phyloP scores from a whole-genome alignment of 352 stramenopile genomes.

The Pythium sukuiense region DNA sequence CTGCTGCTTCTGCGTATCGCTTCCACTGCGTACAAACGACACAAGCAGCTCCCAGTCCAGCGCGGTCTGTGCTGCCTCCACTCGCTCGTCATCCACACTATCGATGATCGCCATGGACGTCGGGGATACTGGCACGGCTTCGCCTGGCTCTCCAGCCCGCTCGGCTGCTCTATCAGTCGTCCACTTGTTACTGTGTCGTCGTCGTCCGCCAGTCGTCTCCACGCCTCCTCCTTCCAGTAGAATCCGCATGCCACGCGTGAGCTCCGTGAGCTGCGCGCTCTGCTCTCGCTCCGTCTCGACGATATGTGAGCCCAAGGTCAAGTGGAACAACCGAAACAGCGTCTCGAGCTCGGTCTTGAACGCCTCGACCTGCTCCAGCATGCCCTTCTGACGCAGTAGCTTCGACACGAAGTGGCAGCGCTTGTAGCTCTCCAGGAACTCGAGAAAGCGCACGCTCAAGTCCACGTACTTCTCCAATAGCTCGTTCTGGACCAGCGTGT shows the following conservation, averaged over 20 bases:
- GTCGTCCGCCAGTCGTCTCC: not conserved
- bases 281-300: conserved; percentile 8
- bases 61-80: not conserved
- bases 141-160: not conserved
- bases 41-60: conserved; percentile 4
- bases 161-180: not conserved
- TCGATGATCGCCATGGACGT: not conserved
- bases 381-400: not conserved
- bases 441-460: conserved; percentile 2
- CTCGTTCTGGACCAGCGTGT: conserved; percentile 6
- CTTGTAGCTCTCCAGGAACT: conserved; percentile 5
- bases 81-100: conserved; percentile 1
- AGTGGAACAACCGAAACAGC: conserved; percentile 8
- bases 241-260: conserved; percentile 7
- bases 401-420: conserved; percentile 5
- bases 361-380: conserved; percentile 2
- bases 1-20: conserved; percentile 8
- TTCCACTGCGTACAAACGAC: conserved; percentile 7
- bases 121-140: not conserved
- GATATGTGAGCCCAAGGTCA: conserved; percentile 9
- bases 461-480: conserved; percentile 7
- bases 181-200: conserved; percentile 8
- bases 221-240: not conserved
- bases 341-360: conserved; percentile 11
- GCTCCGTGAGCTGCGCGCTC: not conserved